Evolutionary conservation across 306 rosid genomes (phyloP).

Genomic region (Prunus armeniaca): DNA sequence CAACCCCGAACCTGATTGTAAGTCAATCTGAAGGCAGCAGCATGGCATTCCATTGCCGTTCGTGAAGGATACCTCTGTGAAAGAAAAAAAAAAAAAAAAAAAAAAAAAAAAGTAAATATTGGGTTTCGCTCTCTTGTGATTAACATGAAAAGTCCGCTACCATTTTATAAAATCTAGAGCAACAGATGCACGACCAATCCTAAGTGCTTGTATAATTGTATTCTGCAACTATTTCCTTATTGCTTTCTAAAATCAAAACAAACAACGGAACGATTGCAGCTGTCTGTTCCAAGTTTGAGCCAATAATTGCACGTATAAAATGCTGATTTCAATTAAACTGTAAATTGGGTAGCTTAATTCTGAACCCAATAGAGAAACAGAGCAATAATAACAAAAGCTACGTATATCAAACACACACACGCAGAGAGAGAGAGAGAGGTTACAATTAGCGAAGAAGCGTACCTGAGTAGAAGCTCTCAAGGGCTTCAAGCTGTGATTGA

Average conservation of each 20-base stretch:
- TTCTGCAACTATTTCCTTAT: neutral
- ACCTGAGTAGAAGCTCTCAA: slow-evolving; percentile 43
- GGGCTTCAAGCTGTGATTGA: slow-evolving; percentile 34
- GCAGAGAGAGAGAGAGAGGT: neutral
- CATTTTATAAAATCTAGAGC: neutral
- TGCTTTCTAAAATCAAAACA: neutral
- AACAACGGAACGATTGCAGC: neutral
- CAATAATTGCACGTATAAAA: neutral
- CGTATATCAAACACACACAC: too few species aligned
- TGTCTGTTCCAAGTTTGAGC: neutral
- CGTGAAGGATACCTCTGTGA: slow-evolving; percentile 55
- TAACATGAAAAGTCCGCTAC: neutral
- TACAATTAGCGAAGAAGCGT: neutral
- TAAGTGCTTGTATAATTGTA: neutral
- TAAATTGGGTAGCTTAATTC: neutral
- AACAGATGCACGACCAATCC: neutral
- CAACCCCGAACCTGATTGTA: slow-evolving; percentile 57
- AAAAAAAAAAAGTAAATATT: neutral
- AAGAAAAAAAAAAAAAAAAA: neutral
- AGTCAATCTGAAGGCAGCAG: slow-evolving; percentile 46
- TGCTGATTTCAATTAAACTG: neutral
- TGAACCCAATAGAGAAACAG: slow-evolving; percentile 1
- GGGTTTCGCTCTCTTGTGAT: neutral
- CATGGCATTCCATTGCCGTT: slow-evolving; percentile 43
- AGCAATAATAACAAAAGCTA: neutral